Conservation (phyloP, 2,329 filamentous ascomycete genomes). For the Scolecobasidium constrictum region DNA sequence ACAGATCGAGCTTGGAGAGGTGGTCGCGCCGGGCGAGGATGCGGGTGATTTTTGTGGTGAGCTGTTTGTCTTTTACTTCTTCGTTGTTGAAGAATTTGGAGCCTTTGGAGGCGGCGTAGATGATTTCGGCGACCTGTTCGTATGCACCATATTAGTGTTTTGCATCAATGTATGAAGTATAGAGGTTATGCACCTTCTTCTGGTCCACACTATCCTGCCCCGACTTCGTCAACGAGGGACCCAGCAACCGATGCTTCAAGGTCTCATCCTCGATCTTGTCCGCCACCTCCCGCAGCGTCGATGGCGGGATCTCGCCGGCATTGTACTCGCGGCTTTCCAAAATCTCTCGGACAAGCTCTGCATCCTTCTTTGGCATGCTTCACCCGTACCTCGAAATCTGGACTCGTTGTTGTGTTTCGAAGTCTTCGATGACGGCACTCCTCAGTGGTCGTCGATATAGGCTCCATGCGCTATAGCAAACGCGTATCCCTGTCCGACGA, state of each 20-base stretch:
- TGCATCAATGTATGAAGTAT: background rate
- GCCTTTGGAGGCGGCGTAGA: slow-evolving; percentile 92
- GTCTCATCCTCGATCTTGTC: slow-evolving; percentile 19
- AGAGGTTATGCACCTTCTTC: slow-evolving; percentile 47
- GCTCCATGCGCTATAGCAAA: background rate
- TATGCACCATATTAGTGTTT: background rate
- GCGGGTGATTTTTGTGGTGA: slow-evolving; percentile 76
- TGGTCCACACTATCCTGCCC: slow-evolving; percentile 93
- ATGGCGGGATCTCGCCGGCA: background rate
- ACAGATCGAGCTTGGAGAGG: slow-evolving; percentile 62
- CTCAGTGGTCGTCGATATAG: too few species aligned
- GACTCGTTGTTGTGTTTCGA: too few species aligned
- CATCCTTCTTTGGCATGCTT: background rate
- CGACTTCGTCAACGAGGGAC: slow-evolving; percentile 85
- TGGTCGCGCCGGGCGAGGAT: slow-evolving; percentile 66
- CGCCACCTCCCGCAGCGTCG: background rate
- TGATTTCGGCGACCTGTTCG: slow-evolving; percentile 78
- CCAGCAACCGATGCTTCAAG: slow-evolving; percentile 81
- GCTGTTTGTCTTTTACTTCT: slow-evolving; percentile 65
- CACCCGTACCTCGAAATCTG: too few species aligned
- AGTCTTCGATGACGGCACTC: too few species aligned
- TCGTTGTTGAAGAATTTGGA: slow-evolving; percentile 95
- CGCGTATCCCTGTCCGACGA: background rate
- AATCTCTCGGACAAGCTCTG: background rate
- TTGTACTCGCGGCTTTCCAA: background rate